These are phyloP conservation scores for Geranium brycei DNA, from an alignment of 345 rosid genomes.

Conservation along the genomic window DNA sequence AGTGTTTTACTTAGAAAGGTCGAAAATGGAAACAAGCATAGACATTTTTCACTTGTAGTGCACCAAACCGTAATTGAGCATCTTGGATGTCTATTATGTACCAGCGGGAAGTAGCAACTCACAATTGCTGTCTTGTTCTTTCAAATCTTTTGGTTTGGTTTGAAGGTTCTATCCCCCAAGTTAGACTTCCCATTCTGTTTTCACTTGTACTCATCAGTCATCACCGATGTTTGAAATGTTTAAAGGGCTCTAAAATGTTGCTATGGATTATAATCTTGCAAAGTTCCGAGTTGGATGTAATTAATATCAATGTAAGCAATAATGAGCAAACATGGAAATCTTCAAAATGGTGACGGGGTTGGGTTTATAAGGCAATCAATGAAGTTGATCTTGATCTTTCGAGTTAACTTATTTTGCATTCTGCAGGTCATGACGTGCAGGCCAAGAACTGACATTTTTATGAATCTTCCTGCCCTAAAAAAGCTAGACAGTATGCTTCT, in stretches of 20 bases:
- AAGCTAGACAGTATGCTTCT: conserved; percentile 90
- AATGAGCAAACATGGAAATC: background rate
- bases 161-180: too few relatives aligned
- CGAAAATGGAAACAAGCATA: background rate
- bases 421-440: conserved; percentile 84
- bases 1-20: background rate
- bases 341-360: background rate
- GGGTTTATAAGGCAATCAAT: background rate
- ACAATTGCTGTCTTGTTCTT: too few relatives aligned
- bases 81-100: too few relatives aligned
- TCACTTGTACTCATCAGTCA: too few relatives aligned
- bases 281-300: too few relatives aligned
- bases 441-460: conserved; percentile 76
- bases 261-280: too few relatives aligned
- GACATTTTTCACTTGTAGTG: background rate
- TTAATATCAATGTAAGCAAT: too few relatives aligned
- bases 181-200: too few relatives aligned
- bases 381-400: background rate
- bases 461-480: conserved; percentile 80
- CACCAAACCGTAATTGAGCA: too few relatives aligned
- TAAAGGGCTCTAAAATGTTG: too few relatives aligned
- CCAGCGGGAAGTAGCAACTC: too few relatives aligned
- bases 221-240: too few relatives aligned
- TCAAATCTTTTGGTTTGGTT: background rate
- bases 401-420: background rate